These are phyloP conservation scores for Dunaliella sp. DNA, from an alignment of 139 green algal genomes.

Conservation along the genomic window DNA sequence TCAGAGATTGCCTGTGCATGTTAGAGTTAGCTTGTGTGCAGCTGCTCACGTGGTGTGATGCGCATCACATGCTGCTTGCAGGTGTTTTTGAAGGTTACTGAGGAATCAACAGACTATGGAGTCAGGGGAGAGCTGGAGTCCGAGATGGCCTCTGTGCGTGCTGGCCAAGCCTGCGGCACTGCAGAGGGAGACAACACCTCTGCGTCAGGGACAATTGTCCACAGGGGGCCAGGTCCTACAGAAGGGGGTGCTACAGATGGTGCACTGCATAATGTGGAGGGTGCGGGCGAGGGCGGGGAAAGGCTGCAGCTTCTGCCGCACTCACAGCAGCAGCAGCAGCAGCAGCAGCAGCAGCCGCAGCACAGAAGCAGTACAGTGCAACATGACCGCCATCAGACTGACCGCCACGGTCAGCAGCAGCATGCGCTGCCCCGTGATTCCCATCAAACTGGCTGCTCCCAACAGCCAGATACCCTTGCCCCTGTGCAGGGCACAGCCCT, in stretches of 20 bases:
- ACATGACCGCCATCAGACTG: neutral
- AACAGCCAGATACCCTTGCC: neutral
- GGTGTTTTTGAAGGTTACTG: neutral
- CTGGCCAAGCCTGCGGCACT: neutral
- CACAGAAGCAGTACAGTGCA: too few species aligned
- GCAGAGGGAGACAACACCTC: neutral
- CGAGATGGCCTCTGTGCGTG: neutral
- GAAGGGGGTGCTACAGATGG: neutral
- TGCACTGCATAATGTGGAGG: neutral
- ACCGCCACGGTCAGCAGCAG: neutral
- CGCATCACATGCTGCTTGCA: neutral
- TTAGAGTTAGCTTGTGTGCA: too few species aligned
- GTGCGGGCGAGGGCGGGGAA: neutral
- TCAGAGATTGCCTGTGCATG: neutral
- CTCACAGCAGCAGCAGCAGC: neutral
- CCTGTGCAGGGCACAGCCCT: constrained; percentile 29
- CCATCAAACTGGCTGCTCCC: neutral
- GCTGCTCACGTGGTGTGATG: too few species aligned
- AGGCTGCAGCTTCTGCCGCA: neutral
- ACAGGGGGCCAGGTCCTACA: too few species aligned
- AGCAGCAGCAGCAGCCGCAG: neutral
- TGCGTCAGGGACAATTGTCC: neutral
- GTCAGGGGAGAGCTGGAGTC: neutral
- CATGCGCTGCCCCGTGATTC: neutral
- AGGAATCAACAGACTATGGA: neutral